Base-by-base conservation (phyloP, 495 filamentous ascomycete genomes). In the Pseudoneurospora amorphoporcata region DNA sequence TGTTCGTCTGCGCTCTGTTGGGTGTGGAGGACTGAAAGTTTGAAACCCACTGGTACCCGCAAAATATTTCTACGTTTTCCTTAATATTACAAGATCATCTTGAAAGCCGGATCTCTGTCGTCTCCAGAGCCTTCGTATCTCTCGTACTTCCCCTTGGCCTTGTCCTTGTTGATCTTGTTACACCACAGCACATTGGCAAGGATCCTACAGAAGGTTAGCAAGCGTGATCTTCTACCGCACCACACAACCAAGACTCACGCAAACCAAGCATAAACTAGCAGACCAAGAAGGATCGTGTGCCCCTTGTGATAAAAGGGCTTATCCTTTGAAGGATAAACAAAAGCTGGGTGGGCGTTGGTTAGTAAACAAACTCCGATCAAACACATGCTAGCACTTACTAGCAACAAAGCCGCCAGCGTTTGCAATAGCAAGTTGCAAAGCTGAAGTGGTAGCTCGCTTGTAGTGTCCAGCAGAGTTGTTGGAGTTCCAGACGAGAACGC, bases 401-500 rank as follows among this genome's bases (percentile, higher is more conserved):
- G 85, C 85, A 10, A 86, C 82, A 70, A 87, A 84, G 4, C 85
- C 85, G 39, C 84, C 85, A 7, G 81, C 82, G 70, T 87, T 87
- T 0, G 83, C 85, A 14, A 87, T 82, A 3, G 80, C 82, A 65
- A 87, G 79, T 74, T 87, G 84, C 47, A 85, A 73, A 3, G 79
- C 83, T 40, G 82, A 81, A 0, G 82, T 82, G 1, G 83, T 85
- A 2, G 82, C 82, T 45, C 83, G 75, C 74, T 84, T 84, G 74
- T 84, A 84, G 70, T 84, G 82, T 0, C 83, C 83, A 29, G 83
- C 82, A 19, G 82, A 84, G 71, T 85, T 85, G 70, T 85, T 85
- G 9, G 82, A 81, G 69, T 82, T 80, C 93, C 92, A 96, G 0
- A 89, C 91, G 5, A 96, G 84, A 29, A 92, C 88, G 68, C 91